A percentile compares a stretch with the other conserved stretches of the same genome.
Conservation (phyloP, 768 basidiomycete genomes). For the Rhodotorula babjevae region DNA sequence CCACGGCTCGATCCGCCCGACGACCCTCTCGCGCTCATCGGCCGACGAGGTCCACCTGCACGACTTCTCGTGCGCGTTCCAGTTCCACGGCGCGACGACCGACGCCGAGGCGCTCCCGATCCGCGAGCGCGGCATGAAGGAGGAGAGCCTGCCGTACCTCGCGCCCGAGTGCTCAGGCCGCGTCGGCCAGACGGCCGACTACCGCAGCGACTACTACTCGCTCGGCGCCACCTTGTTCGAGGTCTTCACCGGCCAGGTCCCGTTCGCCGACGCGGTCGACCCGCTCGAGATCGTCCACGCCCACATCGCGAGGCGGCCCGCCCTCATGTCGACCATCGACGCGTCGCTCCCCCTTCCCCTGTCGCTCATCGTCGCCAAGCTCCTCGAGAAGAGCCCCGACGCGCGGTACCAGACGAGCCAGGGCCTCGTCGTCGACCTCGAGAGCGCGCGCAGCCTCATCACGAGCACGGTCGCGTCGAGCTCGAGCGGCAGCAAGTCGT, state of each 20-base stretch:
- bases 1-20: slow-evolving; percentile 35
- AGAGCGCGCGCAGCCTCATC: slow-evolving; percentile 12
- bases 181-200: slow-evolving; percentile 16
- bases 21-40: slow-evolving; percentile 20
- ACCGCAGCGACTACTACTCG: slow-evolving; percentile 24
- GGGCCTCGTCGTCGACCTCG: slow-evolving; percentile 34
- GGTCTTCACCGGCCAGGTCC: slow-evolving; percentile 23
- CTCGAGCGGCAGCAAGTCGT: not conserved
- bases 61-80: slow-evolving; percentile 36
- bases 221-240: slow-evolving; percentile 32
- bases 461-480: not conserved
- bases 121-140: slow-evolving; percentile 35
- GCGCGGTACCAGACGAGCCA: slow-evolving; percentile 28
- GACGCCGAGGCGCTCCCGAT: slow-evolving; percentile 9
- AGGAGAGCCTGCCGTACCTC: slow-evolving; percentile 33
- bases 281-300: slow-evolving; percentile 35
- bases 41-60: slow-evolving; percentile 31
- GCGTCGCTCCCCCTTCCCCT: slow-evolving; percentile 19
- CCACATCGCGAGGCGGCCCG: slow-evolving; percentile 24
- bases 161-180: slow-evolving; percentile 33
- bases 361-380: slow-evolving; percentile 28
- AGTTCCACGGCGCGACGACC: not conserved
- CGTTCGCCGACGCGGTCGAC: slow-evolving; percentile 23
- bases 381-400: slow-evolving; percentile 36
- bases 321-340: slow-evolving; percentile 13